Evolutionary conservation across 2,329 filamentous ascomycete genomes (phyloP), one percentile per base, ranked within the genome.

Genomic region (Hymenoscyphus infarciens): DNA sequence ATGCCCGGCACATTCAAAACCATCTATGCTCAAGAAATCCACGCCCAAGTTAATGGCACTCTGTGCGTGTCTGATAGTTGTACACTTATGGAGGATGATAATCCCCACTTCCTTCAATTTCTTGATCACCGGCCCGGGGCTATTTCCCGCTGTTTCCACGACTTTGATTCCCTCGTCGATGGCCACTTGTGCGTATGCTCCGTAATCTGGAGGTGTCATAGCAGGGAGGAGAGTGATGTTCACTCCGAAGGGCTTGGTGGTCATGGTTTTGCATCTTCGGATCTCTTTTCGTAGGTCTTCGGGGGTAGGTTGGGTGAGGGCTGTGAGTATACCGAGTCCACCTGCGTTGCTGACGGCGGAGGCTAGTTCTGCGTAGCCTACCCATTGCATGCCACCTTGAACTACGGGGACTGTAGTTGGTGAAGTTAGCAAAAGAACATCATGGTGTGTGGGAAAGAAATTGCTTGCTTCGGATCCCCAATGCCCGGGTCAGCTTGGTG

Each of bases 11-110:
- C 95, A 99, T 78, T 99, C 95, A 75, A 99, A 98, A 53, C 95
- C 95, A 75, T 99, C 95, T 71, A 99, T 98, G 69, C 89, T 93
- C 63, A 99, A 80, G 78, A 99, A 98, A 77, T 99, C 95, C 4
- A 97, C 95, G 67, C 95, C 95, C 45, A 98, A 87, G 78, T 96
- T 97, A 63, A 96, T 84, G 57, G 95, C 95, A 68, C 89, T 92
- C 76, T 92, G 86, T 22, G 95, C 95, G 75, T 99, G 95, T 61
- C 92, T 83, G 78, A 99, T 96, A 5, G 92, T 96, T 8, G 95
- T 99, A 82, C 95, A 98, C 80, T 99, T 99, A 84, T 99, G 95
- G 62, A 99, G 81, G 70, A 99, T 87, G 61, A 84, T 94, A 72
- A 85, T 84, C 62, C 86, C 87, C 5, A 88, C 90, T 65, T 84